Conservation (phyloP, 495 filamentous ascomycete genomes). For the Penicillium silybi region DNA sequence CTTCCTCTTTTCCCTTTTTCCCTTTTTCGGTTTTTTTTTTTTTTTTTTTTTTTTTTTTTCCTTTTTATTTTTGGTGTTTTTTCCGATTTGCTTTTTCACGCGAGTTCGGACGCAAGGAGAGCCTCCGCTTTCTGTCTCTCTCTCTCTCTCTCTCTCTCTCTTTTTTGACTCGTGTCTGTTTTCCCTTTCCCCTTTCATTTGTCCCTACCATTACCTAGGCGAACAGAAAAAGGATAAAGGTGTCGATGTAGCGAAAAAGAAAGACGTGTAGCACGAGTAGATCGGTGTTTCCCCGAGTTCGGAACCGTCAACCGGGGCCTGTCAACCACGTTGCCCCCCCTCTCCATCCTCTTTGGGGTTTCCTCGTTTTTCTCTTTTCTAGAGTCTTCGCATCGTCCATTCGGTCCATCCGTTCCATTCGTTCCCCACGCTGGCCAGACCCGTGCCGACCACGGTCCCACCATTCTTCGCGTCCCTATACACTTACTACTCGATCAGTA, state of each 20-base stretch:
- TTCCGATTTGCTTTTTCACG: background rate
- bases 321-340: constrained; percentile 17
- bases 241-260: background rate
- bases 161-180: background rate
- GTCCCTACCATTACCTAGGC: too few relatives aligned
- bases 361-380: background rate
- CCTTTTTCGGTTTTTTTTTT: background rate
- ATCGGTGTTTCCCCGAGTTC: background rate
- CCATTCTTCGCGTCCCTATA: constrained; percentile 1
- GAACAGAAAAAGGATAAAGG: too few relatives aligned
- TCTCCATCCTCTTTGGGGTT: background rate
- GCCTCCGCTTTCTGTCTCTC: background rate
- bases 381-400: background rate
- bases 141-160: background rate
- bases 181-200: background rate
- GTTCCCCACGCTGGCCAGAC: constrained; percentile 8
- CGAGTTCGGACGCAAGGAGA: background rate
- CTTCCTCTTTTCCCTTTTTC: constrained; percentile 2
- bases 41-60: background rate
- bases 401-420: background rate
- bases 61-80: background rate
- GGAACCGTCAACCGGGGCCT: constrained; percentile 5
- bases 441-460: constrained; percentile 4
- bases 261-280: background rate
- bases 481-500: background rate